Base-by-base conservation (phyloP, 257 asterid species). In the Cruciata laevipes region DNA sequence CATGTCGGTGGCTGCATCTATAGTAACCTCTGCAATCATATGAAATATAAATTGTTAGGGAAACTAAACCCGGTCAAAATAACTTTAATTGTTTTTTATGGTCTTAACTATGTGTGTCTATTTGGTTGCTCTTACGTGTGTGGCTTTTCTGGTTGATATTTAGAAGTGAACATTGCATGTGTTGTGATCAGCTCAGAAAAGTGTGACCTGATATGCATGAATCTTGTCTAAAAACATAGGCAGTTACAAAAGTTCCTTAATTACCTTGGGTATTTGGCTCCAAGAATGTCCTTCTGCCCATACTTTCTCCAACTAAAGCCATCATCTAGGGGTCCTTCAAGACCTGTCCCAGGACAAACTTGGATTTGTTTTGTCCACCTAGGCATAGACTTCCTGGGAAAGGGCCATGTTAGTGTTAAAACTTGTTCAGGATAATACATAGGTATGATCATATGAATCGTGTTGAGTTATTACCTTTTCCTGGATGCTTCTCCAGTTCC, bases 251-350 rank as follows among this genome's bases (percentile, higher is more conserved):
- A 25, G 65, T 25, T 52, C 6, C 8, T 5, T 49, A 42, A 18
- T 2, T 63, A 89, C 98, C 98, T 87, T 6, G 98, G 98, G 83
- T 87, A 65, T 61, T 79, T 87, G 20, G 96, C 93, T 69, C 98
- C 90, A 64, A 84, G 91, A 67, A 91, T 91, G 71, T 89, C 95
- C 73, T 91, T 91, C 71, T 91, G 96, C 9, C 98, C 97, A 44
- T 91, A 91, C 74, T 91, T 91, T 55, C 95, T 84, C 97, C 97
- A 91, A 63, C 73, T 73, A 57, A 69, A 83, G 59, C 96, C 96
- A 58, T 91, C 96, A 37, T 83, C 95, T 1, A 82, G 79, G 37
- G 78, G 82, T 13, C 90, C 89, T 75, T 89, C 96, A 21, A 79
- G 37, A 62, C 86, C 89, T 10, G 53, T 61, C 69, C 77, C 87